Evolutionary conservation across 352 stramenopile genomes (phyloP).

Genomic region (Thraustochytrium aureum): DNA sequence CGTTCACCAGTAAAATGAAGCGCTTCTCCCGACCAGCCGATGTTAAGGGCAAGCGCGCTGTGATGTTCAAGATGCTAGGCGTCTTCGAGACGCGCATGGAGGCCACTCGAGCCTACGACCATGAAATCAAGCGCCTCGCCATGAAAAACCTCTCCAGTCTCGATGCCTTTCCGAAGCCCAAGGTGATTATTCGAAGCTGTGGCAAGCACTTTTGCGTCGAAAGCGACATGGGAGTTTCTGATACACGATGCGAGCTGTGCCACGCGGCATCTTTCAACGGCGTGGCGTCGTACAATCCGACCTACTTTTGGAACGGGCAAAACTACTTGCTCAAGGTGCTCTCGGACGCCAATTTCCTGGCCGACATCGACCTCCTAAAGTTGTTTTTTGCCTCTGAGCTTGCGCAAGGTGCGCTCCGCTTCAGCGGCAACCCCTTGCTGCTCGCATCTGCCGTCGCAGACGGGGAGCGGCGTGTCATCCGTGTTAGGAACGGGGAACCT

Average conservation of each 20-base stretch:
- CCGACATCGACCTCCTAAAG: constrained; percentile 57
- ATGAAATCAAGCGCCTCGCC: constrained; percentile 57
- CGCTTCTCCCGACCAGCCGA: constrained; percentile 36
- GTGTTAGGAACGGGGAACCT: neutral
- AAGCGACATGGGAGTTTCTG: constrained; percentile 51
- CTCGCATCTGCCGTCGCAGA: neutral
- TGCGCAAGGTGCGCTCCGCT: neutral
- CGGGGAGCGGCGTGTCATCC: neutral
- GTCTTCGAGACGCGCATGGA: constrained; percentile 58
- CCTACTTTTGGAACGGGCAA: constrained; percentile 63
- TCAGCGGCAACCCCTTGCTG: constrained; percentile 33
- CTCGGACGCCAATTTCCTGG: constrained; percentile 58
- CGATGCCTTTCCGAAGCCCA: constrained; percentile 57
- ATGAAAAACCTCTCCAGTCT: constrained; percentile 58
- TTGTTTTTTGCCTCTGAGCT: constrained; percentile 37
- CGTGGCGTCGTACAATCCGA: constrained; percentile 49
- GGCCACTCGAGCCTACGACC: constrained; percentile 57
- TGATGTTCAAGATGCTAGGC: constrained; percentile 57
- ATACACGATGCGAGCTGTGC: constrained; percentile 60
- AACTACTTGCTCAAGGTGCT: constrained; percentile 62
- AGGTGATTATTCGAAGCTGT: constrained; percentile 58
- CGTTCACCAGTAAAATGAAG: constrained; percentile 35
- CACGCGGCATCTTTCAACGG: constrained; percentile 56
- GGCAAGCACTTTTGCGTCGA: constrained; percentile 58
- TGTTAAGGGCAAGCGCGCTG: constrained; percentile 56